Evolutionary conservation across 345 rosid genomes (phyloP), one percentile per base, ranked within the genome.

Genomic region (Linum lewisii): DNA sequence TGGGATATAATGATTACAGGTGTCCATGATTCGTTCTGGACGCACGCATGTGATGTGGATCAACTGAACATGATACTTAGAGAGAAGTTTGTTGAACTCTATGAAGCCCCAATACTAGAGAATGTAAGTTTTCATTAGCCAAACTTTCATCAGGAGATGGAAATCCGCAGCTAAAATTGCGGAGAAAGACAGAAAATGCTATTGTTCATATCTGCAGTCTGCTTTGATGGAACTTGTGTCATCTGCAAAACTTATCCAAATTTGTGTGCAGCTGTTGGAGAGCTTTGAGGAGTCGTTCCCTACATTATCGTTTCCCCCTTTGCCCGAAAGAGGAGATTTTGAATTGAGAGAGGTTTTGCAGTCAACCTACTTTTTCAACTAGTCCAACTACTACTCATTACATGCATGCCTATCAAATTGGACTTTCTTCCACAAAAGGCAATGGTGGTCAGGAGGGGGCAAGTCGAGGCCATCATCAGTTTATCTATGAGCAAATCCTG

Each of bases 11-110:
- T 72, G 77, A 61, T 38, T 65, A 63, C 86, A 89, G 97, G 99
- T 66, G 99, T 94, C 64, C 99, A 94, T 61, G 99, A 94, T 82
- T 94, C 99, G 18, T 94, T 81, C 57, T 94, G 99, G 99, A 94
- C 97, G 0, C 99, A 94, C 77, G 99, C 97, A n/a, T 81, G 97
- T 69, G 88, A 94, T 52, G 97, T 90, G 69, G 96, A 94, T 70
- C 71, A 63, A 75, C 64, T 94, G 82, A 94, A 87, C 79, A 73
- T 29, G 70, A 87, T 87, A 77, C 73, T 94, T 59, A 73, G 99
- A 59, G 90, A 94, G 78, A 90, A 94, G 65, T 94, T 94, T 44
- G 87, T 94, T 54, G 88, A 90, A 65, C 95, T 94, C 51, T 87
- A 94, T 55, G 88, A 87, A 51, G 79, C 66, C 58, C 96, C 97